A percentile compares a stretch with the other conserved stretches of the same genome.
Evolutionary conservation across 441 rosid genomes (phyloP).

Genomic region (Rhodomyrtus psidioides): DNA sequence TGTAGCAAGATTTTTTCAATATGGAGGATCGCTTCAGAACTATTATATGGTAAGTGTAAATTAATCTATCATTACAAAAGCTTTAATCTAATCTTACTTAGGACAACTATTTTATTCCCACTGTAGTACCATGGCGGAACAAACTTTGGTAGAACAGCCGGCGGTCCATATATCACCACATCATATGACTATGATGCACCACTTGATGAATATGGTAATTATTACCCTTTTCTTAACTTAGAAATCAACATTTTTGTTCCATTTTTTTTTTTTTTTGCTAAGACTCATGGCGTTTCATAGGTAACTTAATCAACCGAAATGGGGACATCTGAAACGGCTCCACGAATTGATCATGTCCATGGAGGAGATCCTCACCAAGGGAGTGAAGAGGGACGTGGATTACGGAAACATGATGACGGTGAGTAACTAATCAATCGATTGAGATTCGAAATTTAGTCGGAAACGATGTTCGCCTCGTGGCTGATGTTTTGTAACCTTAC

Average conservation of each 20-base stretch:
- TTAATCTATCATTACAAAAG: neutral
- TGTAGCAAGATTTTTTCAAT: slow-evolving; percentile 23
- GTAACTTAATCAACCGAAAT: slow-evolving; percentile 29
- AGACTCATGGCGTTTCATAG: slow-evolving; percentile 4
- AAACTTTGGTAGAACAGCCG: slow-evolving; percentile 7
- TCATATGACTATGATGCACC: slow-evolving; percentile 17
- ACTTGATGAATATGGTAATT: slow-evolving; percentile 27
- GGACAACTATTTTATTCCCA: neutral
- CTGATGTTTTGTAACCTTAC: neutral
- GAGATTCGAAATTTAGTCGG: neutral
- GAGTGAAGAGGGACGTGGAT: neutral
- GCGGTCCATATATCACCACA: slow-evolving; percentile 11
- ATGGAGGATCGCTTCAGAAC: slow-evolving; percentile 14
- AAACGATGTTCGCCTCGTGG: neutral
- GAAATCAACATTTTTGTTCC: neutral
- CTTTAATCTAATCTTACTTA: too few species aligned
- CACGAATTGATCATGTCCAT: slow-evolving; percentile 26
- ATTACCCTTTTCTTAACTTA: neutral
- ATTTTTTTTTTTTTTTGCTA: too few species aligned
- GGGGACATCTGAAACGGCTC: slow-evolving; percentile 45
- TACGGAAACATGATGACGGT: slow-evolving; percentile 12
- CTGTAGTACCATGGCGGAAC: slow-evolving; percentile 13
- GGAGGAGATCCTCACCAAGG: slow-evolving; percentile 28
- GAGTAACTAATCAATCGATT: neutral
- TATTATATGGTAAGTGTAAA: slow-evolving; percentile 21